Conservation (phyloP, 805 yeast genomes). For the Hanseniaspora lindneri region DNA sequence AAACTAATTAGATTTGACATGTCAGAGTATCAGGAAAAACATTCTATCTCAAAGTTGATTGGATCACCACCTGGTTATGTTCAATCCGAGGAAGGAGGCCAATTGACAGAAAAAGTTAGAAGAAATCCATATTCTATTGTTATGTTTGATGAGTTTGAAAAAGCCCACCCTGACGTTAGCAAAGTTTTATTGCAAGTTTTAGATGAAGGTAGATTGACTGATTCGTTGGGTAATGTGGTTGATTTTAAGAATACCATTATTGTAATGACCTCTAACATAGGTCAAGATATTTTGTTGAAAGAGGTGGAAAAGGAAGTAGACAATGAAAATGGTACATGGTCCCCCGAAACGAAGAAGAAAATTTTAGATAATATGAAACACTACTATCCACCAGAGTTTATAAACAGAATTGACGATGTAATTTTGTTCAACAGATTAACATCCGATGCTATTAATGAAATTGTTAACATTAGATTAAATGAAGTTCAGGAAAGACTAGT, state of each 20-base stretch:
- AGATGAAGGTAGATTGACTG: conserved; percentile 91
- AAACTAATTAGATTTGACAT: conserved; percentile 88
- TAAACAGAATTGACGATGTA: conserved; percentile 90
- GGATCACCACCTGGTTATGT: conserved; percentile 99
- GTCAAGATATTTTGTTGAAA: conserved; percentile 72
- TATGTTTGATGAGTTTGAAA: conserved; percentile 89
- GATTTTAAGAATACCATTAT: conserved; percentile 91
- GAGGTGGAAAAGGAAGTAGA: conserved; percentile 36
- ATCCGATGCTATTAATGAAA: conserved; percentile 56
- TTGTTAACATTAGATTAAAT: conserved; percentile 70
- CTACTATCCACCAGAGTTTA: conserved; percentile 85
- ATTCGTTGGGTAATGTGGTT: conserved; percentile 85
- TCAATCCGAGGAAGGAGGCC: conserved; percentile 87
- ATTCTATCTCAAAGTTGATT: conserved; percentile 75
- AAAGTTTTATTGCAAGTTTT: conserved; percentile 81
- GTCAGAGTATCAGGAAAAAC: conserved; percentile 96
- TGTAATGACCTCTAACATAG: conserved; percentile 93
- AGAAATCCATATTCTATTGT: conserved; percentile 91
- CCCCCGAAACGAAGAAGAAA: conserved; percentile 39
- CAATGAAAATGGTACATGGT: conserved; percentile 49
- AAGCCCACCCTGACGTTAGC: conserved; percentile 92
- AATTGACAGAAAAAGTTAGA: conserved; percentile 89
- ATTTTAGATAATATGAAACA: conserved; percentile 59
- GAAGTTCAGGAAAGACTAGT: conserved; percentile 71
- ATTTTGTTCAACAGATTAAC: conserved; percentile 85